phyloP scores from a whole-genome alignment of 148 eudicot species.

The Rhododendron griersonianum region DNA sequence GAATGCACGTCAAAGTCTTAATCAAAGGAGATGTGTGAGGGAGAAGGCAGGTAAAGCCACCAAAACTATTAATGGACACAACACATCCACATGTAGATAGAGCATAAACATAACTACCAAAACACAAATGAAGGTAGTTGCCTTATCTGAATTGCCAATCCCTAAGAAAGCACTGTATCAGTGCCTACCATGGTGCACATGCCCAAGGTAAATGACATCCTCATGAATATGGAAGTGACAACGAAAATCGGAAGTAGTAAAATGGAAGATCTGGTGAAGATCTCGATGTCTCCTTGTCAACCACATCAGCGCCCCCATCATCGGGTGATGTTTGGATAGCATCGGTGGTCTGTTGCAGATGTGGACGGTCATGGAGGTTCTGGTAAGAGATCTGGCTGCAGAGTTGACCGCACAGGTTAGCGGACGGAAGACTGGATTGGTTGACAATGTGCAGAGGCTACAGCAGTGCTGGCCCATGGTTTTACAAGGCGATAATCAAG shows the following conservation, averaged over 20 bases:
- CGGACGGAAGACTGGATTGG: background rate
- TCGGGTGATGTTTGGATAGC: too few species aligned
- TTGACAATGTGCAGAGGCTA: background rate
- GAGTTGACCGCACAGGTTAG: background rate
- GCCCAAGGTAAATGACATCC: background rate
- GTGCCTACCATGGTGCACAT: too few species aligned
- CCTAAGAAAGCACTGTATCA: too few species aligned
- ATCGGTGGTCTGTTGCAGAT: background rate
- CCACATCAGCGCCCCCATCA: background rate
- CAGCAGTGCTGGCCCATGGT: background rate
- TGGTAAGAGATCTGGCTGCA: background rate
- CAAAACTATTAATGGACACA: background rate
- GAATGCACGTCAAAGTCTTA: background rate
- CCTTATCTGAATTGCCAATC: too few species aligned
- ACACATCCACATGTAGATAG: background rate
- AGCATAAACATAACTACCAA: too few species aligned
- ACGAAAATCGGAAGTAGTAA: background rate
- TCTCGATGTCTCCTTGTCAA: background rate
- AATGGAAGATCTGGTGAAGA: background rate
- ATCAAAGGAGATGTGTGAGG: background rate
- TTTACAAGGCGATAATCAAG: background rate
- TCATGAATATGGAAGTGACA: background rate
- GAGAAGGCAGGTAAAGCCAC: background rate
- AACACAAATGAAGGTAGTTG: too few species aligned
- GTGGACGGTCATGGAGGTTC: background rate